Conservation (phyloP, 352 stramenopile species). For the Phytophthora cactorum region DNA sequence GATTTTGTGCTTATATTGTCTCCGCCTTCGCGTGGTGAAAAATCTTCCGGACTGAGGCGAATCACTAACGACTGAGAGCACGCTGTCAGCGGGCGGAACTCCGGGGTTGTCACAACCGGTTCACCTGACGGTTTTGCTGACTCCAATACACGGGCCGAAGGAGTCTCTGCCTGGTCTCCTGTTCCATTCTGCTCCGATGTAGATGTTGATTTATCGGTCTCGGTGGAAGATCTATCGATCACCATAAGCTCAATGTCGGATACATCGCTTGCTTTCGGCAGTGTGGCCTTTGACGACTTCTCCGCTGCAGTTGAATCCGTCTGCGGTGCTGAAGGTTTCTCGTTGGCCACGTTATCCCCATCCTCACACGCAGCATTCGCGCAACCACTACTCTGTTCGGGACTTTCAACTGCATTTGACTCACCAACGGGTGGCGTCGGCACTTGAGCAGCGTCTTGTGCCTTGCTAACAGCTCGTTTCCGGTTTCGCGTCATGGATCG, state of each 20-base stretch:
- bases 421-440: slow-evolving; percentile 1
- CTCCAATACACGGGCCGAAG: not conserved
- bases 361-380: not conserved
- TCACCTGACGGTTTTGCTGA: slow-evolving; percentile 6
- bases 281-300: not conserved
- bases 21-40: slow-evolving; percentile 31
- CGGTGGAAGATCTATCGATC: not conserved
- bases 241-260: not conserved
- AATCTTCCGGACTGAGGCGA: slow-evolving; percentile 60
- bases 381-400: not conserved
- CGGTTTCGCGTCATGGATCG: slow-evolving; percentile 52
- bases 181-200: slow-evolving; percentile 9
- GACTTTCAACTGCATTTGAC: not conserved
- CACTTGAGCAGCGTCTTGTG: slow-evolving; percentile 1
- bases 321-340: slow-evolving; percentile 1
- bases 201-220: slow-evolving; percentile 15
- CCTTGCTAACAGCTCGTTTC: slow-evolving; percentile 22
- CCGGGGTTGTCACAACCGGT: slow-evolving; percentile 21
- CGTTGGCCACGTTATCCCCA: not conserved
- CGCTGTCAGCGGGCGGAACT: slow-evolving; percentile 68
- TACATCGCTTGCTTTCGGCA: not conserved
- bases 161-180: slow-evolving; percentile 3
- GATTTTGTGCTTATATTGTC: slow-evolving; percentile 17
- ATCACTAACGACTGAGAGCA: slow-evolving; percentile 77
- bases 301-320: not conserved